These are phyloP conservation scores for Floccularia luteovirens DNA, from an alignment of 768 basidiomycete species.

Conservation along the genomic window DNA sequence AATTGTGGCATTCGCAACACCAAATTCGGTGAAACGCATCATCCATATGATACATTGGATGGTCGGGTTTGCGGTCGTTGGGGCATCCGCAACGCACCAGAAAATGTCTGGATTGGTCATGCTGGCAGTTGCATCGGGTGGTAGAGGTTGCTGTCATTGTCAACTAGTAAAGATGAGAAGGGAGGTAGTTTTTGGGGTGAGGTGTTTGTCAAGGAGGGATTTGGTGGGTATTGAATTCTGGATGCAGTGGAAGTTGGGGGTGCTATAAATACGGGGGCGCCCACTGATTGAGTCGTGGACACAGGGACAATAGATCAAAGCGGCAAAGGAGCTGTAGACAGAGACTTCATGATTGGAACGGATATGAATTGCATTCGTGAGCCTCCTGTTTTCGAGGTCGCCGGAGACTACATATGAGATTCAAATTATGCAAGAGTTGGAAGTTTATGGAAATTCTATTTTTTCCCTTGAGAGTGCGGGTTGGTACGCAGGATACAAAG, in stretches of 20 bases:
- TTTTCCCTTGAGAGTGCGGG: neutral
- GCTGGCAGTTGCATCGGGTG: constrained; percentile 13
- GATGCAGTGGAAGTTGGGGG: neutral
- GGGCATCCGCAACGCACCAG: constrained; percentile 26
- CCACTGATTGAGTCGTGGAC: neutral
- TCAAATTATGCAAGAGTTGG: neutral
- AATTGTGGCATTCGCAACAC: constrained; percentile 22
- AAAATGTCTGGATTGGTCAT: constrained; percentile 15
- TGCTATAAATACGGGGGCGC: neutral
- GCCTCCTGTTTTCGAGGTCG: constrained; percentile 2
- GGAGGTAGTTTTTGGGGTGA: neutral
- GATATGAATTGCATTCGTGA: constrained; percentile 5
- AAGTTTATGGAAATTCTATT: neutral
- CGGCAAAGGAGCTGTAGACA: neutral
- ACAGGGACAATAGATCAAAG: neutral
- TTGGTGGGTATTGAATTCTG: neutral
- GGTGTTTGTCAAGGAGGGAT: neutral
- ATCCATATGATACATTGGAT: constrained; percentile 20
- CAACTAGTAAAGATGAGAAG: neutral
- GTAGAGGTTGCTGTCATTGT: neutral
- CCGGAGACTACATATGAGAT: constrained; percentile 3
- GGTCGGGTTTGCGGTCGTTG: constrained; percentile 16
- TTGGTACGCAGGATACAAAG: no score
- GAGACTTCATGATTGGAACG: neutral
- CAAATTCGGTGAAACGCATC: constrained; percentile 24